Base-by-base conservation (phyloP, 352 stramenopile species). In the Phytophthora ohioensis region DNA sequence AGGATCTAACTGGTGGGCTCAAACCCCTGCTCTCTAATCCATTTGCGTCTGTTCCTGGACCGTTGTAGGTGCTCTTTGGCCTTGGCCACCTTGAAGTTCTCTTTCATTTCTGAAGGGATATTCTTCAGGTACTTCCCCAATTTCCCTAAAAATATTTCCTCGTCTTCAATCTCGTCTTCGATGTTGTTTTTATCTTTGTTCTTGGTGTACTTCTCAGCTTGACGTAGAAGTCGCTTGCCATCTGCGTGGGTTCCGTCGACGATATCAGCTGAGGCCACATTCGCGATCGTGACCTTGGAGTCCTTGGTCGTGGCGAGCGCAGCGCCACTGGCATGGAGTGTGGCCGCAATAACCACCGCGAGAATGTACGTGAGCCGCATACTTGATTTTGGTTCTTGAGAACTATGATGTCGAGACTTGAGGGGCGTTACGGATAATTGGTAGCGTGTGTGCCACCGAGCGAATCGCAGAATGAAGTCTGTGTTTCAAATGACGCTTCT, bases 251-350 rank as follows among this genome's bases (percentile, higher is more conserved):
- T 30, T 13, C 8, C 32, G 10, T 57, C 49, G 46, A 36, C 10
- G 1, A 11, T 38, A 15, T 7, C 11, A 17, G 45, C 8, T n/a
- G 46, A 35, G 11, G 49, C 49, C 5, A 5, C 49, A n/a, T 32
- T 45, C 34, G 35, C 15, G 11, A 42, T 41, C 8, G n/a, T 32
- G 21, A 21, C 21, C 32, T 45, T 45, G 4, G 10, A 13, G 13
- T 34, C 12, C 49, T 57, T 57, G 32, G n/a, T 32, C 15, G 32
- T 32, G 15, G 32, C 3, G 34, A 57, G 32, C 8, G 49, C 49
- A 34, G 15, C 46, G n/a, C 49, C 49, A n/a, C 49, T 57, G 32
- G 49, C 34, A n/a, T 45, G 34, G 36, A 57, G 49, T 15, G 34
- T 34, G n/a, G 34, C 34, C 15, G 34, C 15, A 36, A 57, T 57